Evolutionary conservation across 2,329 filamentous ascomycete genomes (phyloP), one percentile per base, ranked within the genome.

Genomic region (Aspergillus ochraceoroseus): DNA sequence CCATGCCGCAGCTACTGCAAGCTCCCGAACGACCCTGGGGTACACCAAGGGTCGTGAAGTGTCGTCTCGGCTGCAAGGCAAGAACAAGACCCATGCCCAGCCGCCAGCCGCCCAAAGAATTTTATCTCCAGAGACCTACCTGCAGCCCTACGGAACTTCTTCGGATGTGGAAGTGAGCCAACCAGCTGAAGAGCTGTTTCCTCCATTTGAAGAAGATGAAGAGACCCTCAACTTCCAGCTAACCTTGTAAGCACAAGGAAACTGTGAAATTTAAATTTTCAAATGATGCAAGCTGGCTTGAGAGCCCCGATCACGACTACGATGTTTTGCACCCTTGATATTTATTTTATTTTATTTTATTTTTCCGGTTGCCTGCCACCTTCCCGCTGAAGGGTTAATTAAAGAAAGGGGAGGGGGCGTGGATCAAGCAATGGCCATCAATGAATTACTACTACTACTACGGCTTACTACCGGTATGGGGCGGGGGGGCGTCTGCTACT

Each of bases 1-100:
- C 32, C 76, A 79, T 48, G 74, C 74, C 6, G 71, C 76, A 7
- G 82, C 83, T 1, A 74, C 77, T 14, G 77, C 77, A 4, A 80
- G 80, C 4, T 94, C 88, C 1, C 79, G 82, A 48, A 89, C 80
- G 40, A 95, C 88, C 0, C 75, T 95, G 28, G 89, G 89, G 11
- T 95, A 94, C 60, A 85, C 78, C 41, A 87, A 84, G 61, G 88
- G 89, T 22, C 78, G 86, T 22, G 58, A 53, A 12, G 52, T 64
- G 32, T 61, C 61, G 9, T 56, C 56, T 22, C 54, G 52, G 18
- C 47, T 62, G 14, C 50, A 57, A 18, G 57, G 60, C 29, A 56
- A 56, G 20, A 28, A 48, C 19, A 37, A 51, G 5, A 47, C 52
- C 13, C 29, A 50, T 11, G 51, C 58, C 8, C 51, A 57, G 36